Evolutionary conservation across 495 filamentous ascomycete species (phyloP), one percentile per base, ranked within the genome.

Genomic region (Pseudevernia furfuracea): DNA sequence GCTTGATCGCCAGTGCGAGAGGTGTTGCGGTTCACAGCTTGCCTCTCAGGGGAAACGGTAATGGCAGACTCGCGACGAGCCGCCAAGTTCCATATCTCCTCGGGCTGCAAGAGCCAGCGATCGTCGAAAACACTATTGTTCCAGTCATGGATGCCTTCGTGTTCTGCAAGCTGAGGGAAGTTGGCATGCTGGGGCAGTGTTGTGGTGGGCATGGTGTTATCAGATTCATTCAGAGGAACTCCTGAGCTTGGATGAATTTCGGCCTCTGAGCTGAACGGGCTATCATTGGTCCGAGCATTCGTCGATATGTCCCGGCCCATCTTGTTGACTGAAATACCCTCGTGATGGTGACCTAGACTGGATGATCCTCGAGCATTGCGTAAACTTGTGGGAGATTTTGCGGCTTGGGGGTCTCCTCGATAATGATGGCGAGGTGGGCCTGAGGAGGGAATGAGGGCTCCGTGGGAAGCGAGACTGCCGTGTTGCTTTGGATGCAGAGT

Each of bases 41-140:
- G 21, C 30, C 36, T 37, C 48, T 61, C 48, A 60, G 61, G 44
- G 37, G 43, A 53, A 17, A 60, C 21, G 30, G 56, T 61, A n/a
- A 32, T 23, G 10, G 36, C 19, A 10, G 28, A 57, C 10, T 36
- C 23, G 9, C 41, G 58, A 60, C 59, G 61, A 38, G 52, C 55
- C 34, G 8, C 11, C 9, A n/a, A 28, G 17, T 52, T 55, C 36
- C 52, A 67, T 25, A 60, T 53, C 21, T 70, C 69, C 14, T 60
- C 63, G 34, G 56, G 37, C 14, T 56, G 23, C 15, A 46, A 46
- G 14, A 49, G 30, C 69, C 69, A 71, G 56, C 65, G 69, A n/a
- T 69, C 65, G 37, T 71, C 69, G 41, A 69, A 66, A 30, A 55
- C 37, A 30, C 41, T 55, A 30, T 56, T 55, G 44, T 71, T 64